These are phyloP conservation scores for Globisporangium canariense DNA, from an alignment of 352 stramenopile genomes.

Conservation along the genomic window DNA sequence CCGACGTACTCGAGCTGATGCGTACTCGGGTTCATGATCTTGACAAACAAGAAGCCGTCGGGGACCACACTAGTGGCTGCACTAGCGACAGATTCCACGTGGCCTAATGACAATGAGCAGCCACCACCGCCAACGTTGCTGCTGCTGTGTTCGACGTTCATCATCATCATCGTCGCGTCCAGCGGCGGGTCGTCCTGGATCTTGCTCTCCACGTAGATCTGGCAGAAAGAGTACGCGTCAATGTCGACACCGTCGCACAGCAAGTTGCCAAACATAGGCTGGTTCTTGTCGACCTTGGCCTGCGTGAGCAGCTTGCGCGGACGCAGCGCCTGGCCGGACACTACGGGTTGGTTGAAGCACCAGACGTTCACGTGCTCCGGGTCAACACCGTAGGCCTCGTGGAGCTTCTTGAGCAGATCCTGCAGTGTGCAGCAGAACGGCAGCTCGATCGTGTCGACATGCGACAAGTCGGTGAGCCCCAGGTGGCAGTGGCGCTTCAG, in stretches of 20 bases:
- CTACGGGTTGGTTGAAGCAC: conserved; percentile 78
- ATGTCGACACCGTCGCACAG: conserved; percentile 79
- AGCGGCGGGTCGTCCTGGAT: conserved; percentile 31
- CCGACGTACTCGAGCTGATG: conserved; percentile 43
- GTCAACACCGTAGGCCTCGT: conserved; percentile 28
- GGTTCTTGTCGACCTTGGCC: conserved; percentile 30
- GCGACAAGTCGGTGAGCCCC: conserved; percentile 51
- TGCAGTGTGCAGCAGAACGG: conserved; percentile 67
- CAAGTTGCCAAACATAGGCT: conserved; percentile 63
- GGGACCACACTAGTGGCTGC: background rate
- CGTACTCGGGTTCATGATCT: conserved; percentile 44
- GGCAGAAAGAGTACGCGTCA: conserved; percentile 78
- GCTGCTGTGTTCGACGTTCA: background rate
- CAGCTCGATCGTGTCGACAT: conserved; percentile 44
- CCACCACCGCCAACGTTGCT: background rate
- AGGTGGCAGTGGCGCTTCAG: conserved; percentile 47
- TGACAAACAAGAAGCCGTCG: conserved; percentile 62
- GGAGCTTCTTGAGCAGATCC: conserved; percentile 46
- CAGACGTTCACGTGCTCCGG: conserved; percentile 37
- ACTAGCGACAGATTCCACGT: background rate
- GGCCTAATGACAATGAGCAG: background rate
- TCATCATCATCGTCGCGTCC: conserved; percentile 22
- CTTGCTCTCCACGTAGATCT: conserved; percentile 65
- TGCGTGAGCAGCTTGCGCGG: conserved; percentile 65
- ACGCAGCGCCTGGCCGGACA: conserved; percentile 67